Evolutionary conservation across 2,329 filamentous ascomycete genomes (phyloP).

Genomic region (Lachnellula cervina): DNA sequence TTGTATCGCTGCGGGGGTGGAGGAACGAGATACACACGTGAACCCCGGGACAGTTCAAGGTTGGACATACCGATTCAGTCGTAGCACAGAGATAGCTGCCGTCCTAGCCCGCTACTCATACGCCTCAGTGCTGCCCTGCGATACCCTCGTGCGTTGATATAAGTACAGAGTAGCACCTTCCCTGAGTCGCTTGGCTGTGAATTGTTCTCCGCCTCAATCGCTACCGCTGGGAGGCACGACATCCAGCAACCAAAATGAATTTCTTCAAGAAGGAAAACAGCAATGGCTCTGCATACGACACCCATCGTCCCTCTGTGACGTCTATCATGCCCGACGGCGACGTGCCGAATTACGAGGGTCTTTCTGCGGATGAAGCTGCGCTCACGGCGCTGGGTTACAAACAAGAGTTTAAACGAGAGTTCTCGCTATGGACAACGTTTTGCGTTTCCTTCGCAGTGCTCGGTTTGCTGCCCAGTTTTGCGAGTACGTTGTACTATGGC

Average conservation of each 20-base stretch:
- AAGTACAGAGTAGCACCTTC: neutral
- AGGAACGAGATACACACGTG: constrained; percentile 8
- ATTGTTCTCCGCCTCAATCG: neutral
- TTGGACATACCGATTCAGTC: constrained; percentile 15
- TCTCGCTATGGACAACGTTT: constrained; percentile 69
- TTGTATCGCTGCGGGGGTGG: neutral
- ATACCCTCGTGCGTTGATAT: neutral
- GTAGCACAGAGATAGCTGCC: constrained; percentile 14
- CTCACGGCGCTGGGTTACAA: constrained; percentile 56
- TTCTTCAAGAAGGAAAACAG: constrained; percentile 10
- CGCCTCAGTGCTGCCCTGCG: neutral
- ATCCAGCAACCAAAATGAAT: neutral
- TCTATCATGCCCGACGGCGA: constrained; percentile 46
- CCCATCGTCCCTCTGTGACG: constrained; percentile 38
- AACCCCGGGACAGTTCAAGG: constrained; percentile 6
- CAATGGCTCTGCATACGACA: constrained; percentile 6
- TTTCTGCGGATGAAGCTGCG: constrained; percentile 53
- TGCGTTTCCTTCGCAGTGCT: constrained; percentile 70
- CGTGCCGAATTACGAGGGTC: constrained; percentile 40
- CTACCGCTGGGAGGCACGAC: neutral
- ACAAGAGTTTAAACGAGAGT: constrained; percentile 56
- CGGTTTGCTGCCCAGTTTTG: constrained; percentile 66
- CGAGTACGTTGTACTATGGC: constrained; percentile 67
- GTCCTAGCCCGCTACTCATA: constrained; percentile 5
- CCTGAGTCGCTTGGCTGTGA: no score